Evolutionary conservation across 768 basidiomycete genomes (phyloP).

Genomic region (Gautieria morchelliformis): DNA sequence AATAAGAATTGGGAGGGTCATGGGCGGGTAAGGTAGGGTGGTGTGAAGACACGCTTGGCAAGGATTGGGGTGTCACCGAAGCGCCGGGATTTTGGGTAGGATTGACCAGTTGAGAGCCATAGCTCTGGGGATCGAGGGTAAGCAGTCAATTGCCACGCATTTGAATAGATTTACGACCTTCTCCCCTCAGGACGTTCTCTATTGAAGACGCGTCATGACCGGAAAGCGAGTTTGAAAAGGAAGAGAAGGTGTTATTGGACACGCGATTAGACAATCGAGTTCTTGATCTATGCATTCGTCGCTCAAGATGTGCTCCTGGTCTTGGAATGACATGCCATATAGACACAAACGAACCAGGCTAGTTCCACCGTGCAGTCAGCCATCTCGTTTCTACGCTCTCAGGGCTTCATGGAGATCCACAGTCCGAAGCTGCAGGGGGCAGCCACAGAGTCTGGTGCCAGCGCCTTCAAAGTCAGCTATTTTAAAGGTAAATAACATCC

Average conservation of each 20-base stretch:
- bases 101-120: constrained; percentile 89
- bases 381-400: constrained; percentile 63
- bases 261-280: constrained; percentile 93
- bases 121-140: constrained; percentile 42
- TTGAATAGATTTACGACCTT: constrained; percentile 43
- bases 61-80: not conserved
- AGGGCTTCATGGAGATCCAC: constrained; percentile 91
- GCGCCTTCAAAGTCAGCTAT: constrained; percentile 95
- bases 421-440: constrained; percentile 96
- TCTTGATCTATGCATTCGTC: constrained; percentile 79
- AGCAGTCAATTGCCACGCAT: not conserved
- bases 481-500: constrained; percentile 66
- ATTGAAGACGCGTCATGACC: constrained; percentile 87
- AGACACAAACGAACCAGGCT: constrained; percentile 94
- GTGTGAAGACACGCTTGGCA: not conserved
- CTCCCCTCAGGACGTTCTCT: constrained; percentile 89
- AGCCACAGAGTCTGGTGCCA: constrained; percentile 93
- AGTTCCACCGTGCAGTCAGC: constrained; percentile 87
- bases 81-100: constrained; percentile 20
- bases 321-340: constrained; percentile 6
- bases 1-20: not conserved
- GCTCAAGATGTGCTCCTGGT: not conserved
- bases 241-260: constrained; percentile 72
- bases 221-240: constrained; percentile 59
- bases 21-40: not conserved